A percentile compares a stretch with the other conserved stretches of the same genome.
Evolutionary conservation across 1,284 basidiomycete species (phyloP).

Genomic region (Ganoderma multipileum): DNA sequence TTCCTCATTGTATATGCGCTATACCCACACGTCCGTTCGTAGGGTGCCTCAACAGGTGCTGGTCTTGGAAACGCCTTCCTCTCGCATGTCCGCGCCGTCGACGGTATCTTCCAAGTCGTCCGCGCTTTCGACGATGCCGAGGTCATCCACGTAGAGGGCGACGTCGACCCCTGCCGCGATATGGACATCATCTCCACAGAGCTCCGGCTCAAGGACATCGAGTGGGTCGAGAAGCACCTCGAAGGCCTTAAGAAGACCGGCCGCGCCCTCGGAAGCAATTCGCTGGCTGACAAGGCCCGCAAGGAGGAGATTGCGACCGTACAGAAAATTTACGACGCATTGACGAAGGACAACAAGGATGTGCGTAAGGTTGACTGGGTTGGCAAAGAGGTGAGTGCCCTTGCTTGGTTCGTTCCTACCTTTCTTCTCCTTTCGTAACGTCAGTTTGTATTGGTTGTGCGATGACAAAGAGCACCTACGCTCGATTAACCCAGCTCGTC

Average conservation of each 20-base stretch:
- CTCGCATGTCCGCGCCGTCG: slow-evolving; percentile 97
- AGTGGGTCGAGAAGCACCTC: slow-evolving; percentile 96
- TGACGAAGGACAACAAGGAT: slow-evolving; percentile 89
- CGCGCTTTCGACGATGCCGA: slow-evolving; percentile 99
- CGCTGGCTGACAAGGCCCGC: slow-evolving; percentile 93
- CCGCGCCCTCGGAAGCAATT: slow-evolving; percentile 76
- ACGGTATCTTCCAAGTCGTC: slow-evolving; percentile 99
- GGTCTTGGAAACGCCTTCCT: slow-evolving; percentile 98
- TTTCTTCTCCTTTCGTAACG: background rate
- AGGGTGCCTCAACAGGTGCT: slow-evolving; percentile 97
- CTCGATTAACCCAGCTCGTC: slow-evolving; percentile 48
- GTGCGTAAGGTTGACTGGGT: slow-evolving; percentile 95
- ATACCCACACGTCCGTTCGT: slow-evolving; percentile 4
- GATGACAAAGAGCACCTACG: slow-evolving; percentile 45
- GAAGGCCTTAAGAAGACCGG: slow-evolving; percentile 81
- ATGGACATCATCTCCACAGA: slow-evolving; percentile 99
- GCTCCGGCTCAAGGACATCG: slow-evolving; percentile 95
- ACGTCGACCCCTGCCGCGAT: slow-evolving; percentile 95
- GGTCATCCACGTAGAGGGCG: slow-evolving; percentile 99
- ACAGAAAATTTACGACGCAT: slow-evolving; percentile 84
- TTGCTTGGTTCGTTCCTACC: background rate
- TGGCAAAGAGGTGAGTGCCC: slow-evolving; percentile 90
- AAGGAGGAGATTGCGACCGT: slow-evolving; percentile 95
- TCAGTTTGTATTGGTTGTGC: slow-evolving; percentile 20
- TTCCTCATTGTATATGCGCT: background rate